Evolutionary conservation across 2,329 filamentous ascomycete species (phyloP), one percentile per base, ranked within the genome.

Genomic region (Cytospora leucostoma): DNA sequence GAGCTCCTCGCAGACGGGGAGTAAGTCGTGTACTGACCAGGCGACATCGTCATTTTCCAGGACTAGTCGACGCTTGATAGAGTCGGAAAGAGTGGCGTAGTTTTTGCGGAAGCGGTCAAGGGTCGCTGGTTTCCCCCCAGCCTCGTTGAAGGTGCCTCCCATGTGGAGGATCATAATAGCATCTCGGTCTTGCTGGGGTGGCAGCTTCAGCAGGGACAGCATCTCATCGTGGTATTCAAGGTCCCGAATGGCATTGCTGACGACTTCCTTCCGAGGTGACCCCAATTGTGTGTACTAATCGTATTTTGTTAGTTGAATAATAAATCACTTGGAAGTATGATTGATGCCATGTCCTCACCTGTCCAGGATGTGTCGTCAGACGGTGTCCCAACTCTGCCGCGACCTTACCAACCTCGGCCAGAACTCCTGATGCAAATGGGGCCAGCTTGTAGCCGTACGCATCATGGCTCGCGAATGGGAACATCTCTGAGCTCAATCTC

Each of bases 141-240:
- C 38, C 4, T 64, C 64, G 10, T 35, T 37, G 71, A 94, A 97
- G 0, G 90, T 85, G 10, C 94, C 94, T 17, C 94, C 94, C 85
- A 98, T 91, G 72, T 98, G 94, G 10, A 98, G 72, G 62, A 98
- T 93, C 91, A 97, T 96, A 61, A 98, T 88, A 1, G 94, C 94
- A 73, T 97, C 93, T 35, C 87, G 87, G 69, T 98, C 80, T 68
- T 87, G 83, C 73, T 97, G 92, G 19, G 87, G 83, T 0, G 92
- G 91, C 0, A 98, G 79, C 59, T 86, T 87, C 8, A 97, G 81
- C 0, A 96, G 81, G 4, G 84, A 83, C 0, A 97, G 82, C 83
- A 98, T 77, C 75, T 98, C 93, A 55, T 92, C 86, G 70, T 97
- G 94, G 67, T 96, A 98, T 55, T 90, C 88, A 0, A 98, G 80